A percentile compares a stretch with the other conserved stretches of the same genome.
phyloP scores from a whole-genome alignment of 129 eudicot species.

The Tagetes erecta region DNA sequence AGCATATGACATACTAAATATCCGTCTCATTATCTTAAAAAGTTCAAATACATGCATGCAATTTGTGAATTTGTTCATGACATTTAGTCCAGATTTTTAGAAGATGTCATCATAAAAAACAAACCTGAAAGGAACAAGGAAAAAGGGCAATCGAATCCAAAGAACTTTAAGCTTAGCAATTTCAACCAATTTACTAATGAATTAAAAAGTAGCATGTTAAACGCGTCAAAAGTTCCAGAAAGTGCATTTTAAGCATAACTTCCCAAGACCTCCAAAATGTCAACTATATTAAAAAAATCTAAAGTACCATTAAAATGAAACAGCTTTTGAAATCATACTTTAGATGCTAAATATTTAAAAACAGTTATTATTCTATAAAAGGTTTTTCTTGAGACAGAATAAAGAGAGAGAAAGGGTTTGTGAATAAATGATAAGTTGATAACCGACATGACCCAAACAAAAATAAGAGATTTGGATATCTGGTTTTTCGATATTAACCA shows the following conservation, averaged over 20 bases:
- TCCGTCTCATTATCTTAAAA: background rate
- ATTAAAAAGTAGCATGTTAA: background rate
- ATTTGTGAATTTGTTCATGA: background rate
- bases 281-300: background rate
- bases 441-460: background rate
- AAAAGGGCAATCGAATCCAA: background rate
- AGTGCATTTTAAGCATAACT: background rate
- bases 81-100: background rate
- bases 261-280: background rate
- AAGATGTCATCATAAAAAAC: background rate
- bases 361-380: too few relatives aligned
- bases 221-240: background rate
- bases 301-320: background rate
- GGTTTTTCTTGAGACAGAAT: background rate
- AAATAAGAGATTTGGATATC: background rate
- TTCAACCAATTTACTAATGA: background rate
- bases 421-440: background rate
- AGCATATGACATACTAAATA: background rate
- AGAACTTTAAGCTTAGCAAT: background rate
- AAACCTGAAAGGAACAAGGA: background rate
- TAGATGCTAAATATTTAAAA: background rate
- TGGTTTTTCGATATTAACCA: background rate
- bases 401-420: background rate
- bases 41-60: background rate
- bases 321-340: too few relatives aligned